Base-by-base conservation (phyloP, 768 basidiomycete genomes). In the Leucocoprinus sp. region DNA sequence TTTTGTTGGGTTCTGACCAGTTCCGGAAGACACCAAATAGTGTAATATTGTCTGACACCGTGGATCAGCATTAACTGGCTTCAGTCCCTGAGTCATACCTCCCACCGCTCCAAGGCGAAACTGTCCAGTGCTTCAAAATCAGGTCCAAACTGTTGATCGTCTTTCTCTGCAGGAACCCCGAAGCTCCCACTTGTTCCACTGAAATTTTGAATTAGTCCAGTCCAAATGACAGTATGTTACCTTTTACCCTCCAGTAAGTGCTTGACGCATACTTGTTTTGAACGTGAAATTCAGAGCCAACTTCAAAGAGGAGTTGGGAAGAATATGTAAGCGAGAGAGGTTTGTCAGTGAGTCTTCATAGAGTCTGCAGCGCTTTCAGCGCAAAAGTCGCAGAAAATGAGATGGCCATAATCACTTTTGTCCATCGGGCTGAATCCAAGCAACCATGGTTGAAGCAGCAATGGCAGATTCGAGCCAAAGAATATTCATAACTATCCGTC, bases 11-110 rank as follows among this genome's bases (percentile, higher is more conserved):
- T 75, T 68, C 58, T 86, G 78, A n/a, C 80, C 88, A 22, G 78
- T 80, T 9, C 82, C 88, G 24, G 87, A 95, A 7, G 90, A 93
- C 3, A 99, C 96, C 93, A 99, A 96, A 59, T 89, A 98, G 63
- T 97, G 92, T 35, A 98, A 72, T 55, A 98, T 95, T 0, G 91
- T 93, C 93, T 98, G 50, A 23, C 22, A 37, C 33, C 51, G 42
- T 50, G 31, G 39, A 33, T 45, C 14, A 22, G 47, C 15, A n/a
- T 49, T 34, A 22, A 12, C 1, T 24, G 15, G 42, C 37, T 26
- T 42, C 17, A 12, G 26, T 58, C 72, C 51, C 15, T 18, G 24
- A 24, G 23, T 36, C 46, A 35, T 52, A 85, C 91, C 78, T 96
- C 92, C 92, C 92, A 96, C 50, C 89, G 74, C 55, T 88, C 85